Evolutionary conservation across 1,284 basidiomycete species (phyloP).

Genomic region (Golubevia pallescens): DNA sequence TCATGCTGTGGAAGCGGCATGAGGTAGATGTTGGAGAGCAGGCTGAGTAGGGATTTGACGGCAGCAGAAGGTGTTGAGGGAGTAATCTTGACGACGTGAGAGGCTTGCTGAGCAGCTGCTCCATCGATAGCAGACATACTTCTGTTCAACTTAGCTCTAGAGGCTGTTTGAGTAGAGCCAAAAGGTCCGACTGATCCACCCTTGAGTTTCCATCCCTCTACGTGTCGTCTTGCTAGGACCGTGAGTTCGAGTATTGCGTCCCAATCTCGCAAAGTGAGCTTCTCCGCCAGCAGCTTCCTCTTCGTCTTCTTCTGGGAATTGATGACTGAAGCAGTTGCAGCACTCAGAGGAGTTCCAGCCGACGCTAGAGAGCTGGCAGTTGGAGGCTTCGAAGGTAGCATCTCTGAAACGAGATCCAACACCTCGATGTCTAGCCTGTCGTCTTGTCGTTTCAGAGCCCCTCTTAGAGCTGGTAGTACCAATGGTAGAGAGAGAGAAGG

Average conservation of each 20-base stretch:
- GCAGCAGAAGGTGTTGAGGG: too few species aligned
- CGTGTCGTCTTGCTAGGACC: constrained; percentile 43
- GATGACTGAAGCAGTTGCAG: background rate
- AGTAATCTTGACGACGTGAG: too few species aligned
- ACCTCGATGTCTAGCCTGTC: constrained; percentile 48
- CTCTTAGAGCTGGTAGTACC: constrained; percentile 44
- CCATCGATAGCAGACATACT: too few species aligned
- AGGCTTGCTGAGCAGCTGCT: too few species aligned
- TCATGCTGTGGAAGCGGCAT: too few species aligned
- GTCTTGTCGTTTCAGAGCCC: constrained; percentile 42
- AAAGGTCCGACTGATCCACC: constrained; percentile 2
- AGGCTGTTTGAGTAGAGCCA: constrained; percentile 1
- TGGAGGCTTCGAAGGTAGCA: constrained; percentile 19
- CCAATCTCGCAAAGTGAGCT: constrained; percentile 35
- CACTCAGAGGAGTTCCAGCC: too few species aligned
- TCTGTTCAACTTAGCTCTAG: background rate
- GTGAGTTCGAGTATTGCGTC: constrained; percentile 48
- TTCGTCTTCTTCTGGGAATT: background rate
- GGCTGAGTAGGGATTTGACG: too few species aligned
- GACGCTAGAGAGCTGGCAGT: too few species aligned
- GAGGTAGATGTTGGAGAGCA: too few species aligned
- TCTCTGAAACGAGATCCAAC: constrained; percentile 41
- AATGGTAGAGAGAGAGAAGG: constrained; percentile 40
- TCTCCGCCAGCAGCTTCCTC: constrained; percentile 6
- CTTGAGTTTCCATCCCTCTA: constrained; percentile 33